Evolutionary conservation across 2,329 filamentous ascomycete species (phyloP).

Genomic region (Fusarium sp.): DNA sequence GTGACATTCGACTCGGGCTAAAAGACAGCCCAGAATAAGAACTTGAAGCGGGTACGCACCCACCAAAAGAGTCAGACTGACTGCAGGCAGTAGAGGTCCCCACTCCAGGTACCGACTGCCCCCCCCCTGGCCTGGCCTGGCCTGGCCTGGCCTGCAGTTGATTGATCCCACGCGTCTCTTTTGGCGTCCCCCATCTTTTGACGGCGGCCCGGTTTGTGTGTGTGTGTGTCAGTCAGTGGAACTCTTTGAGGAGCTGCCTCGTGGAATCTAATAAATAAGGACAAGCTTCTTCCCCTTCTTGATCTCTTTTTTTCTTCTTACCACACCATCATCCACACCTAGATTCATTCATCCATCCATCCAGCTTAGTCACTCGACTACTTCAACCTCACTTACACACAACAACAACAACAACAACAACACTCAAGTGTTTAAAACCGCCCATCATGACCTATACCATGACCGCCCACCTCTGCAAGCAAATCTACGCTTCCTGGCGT

Average conservation of each 20-base stretch:
- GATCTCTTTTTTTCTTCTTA: neutral
- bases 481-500: conserved; percentile 69
- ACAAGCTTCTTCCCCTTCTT: neutral
- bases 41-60: neutral
- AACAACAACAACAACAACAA: neutral
- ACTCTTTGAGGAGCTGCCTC: neutral
- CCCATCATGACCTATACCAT: conserved; percentile 68
- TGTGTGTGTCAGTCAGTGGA: neutral
- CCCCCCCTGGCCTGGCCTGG: too few species aligned
- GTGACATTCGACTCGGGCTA: conserved; percentile 33
- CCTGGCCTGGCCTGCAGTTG: too few species aligned
- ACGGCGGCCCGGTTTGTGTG: neutral
- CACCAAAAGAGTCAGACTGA: too few species aligned
- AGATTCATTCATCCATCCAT: neutral
- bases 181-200: neutral
- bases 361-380: neutral
- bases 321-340: neutral
- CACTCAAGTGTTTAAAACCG: neutral
- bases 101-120: too few species aligned
- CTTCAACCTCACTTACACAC: neutral
- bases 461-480: conserved; percentile 69
- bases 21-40: neutral
- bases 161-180: neutral
- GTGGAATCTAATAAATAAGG: conserved; percentile 8
- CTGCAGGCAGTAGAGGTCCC: too few species aligned